These are phyloP conservation scores for Leptosphaerulina australis DNA, from an alignment of 2,329 filamentous ascomycete genomes.

Conservation along the genomic window DNA sequence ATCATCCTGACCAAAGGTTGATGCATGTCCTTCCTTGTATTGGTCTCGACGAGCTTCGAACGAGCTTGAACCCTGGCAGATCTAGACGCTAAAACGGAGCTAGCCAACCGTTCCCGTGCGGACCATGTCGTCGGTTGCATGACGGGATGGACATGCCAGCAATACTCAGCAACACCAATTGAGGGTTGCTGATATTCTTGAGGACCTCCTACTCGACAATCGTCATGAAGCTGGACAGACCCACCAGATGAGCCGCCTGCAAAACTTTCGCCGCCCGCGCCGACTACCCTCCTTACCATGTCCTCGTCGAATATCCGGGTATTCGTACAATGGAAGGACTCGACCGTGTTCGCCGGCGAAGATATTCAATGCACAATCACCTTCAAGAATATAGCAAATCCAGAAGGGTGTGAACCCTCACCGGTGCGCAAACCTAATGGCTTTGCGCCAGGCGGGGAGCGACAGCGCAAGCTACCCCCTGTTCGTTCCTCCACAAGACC, in stretches of 20 bases:
- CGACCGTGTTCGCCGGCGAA: conserved; percentile 95
- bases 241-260: conserved; percentile 42
- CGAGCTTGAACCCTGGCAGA: conserved; percentile 17
- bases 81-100: conserved; percentile 5
- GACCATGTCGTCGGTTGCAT: conserved; percentile 19
- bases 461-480: conserved; percentile 49
- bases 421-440: conserved; percentile 45
- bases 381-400: conserved; percentile 80
- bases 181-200: conserved; percentile 5
- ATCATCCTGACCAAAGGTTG: background rate
- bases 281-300: conserved; percentile 41
- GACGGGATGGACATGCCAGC: conserved; percentile 11
- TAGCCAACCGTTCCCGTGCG: conserved; percentile 11
- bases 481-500: conserved; percentile 46
- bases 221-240: conserved; percentile 37
- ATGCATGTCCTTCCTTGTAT: background rate
- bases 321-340: conserved; percentile 92
- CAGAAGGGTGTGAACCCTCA: conserved; percentile 48
- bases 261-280: conserved; percentile 33
- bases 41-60: background rate
- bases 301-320: conserved; percentile 77
- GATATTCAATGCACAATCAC: conserved; percentile 94
- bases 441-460: conserved; percentile 42
- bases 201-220: conserved; percentile 20
- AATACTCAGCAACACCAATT: conserved; percentile 13